Evolutionary conservation across 257 asterid genomes (phyloP), one percentile per base, ranked within the genome.

Genomic region (Verbena officinalis): DNA sequence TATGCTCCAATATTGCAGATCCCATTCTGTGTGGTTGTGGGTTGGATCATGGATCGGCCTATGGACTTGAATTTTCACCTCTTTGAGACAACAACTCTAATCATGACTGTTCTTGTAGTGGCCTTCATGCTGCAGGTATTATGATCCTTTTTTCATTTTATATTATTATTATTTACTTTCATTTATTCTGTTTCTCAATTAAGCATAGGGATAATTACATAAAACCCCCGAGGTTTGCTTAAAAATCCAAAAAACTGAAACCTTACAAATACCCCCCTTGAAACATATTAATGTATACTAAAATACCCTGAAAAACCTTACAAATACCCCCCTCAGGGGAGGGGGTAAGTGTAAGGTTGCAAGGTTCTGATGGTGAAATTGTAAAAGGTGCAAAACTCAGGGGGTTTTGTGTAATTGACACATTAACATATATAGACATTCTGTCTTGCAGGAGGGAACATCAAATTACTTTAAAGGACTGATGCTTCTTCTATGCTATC

Each of bases 381-480:
- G n/a, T n/a, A n/a, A n/a, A n/a, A n/a, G n/a, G n/a, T n/a, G n/a
- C n/a, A n/a, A n/a, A n/a, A n/a, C n/a, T n/a, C n/a, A n/a, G n/a
- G n/a, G n/a, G n/a, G n/a, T n/a, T n/a, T n/a, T n/a, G n/a, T n/a
- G n/a, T n/a, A n/a, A n/a, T n/a, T n/a, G n/a, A n/a, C n/a, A n/a
- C n/a, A n/a, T n/a, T n/a, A n/a, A 5, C 13, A 14, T 14, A 42
- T 45, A 17, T 19, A 22, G 21, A 7, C 22, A 13, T 62, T 52
- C 7, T 27, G 61, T 44, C 42, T 62, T 62, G 78, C 85, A 91
- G 97, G 97, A 91, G 66, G 97, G 97, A 67, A 86, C 95, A 44
- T 88, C 97, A n/a, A 91, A 86, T 69, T 91, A 91, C 70, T 91
- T 91, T 69, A 91, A 91, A 82, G 97, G 96, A 23, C 75, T 91